A percentile compares a stretch with the other conserved stretches of the same genome.
phyloP scores from a whole-genome alignment of 768 basidiomycete genomes.

The Krasilnikovozyma curviuscula region DNA sequence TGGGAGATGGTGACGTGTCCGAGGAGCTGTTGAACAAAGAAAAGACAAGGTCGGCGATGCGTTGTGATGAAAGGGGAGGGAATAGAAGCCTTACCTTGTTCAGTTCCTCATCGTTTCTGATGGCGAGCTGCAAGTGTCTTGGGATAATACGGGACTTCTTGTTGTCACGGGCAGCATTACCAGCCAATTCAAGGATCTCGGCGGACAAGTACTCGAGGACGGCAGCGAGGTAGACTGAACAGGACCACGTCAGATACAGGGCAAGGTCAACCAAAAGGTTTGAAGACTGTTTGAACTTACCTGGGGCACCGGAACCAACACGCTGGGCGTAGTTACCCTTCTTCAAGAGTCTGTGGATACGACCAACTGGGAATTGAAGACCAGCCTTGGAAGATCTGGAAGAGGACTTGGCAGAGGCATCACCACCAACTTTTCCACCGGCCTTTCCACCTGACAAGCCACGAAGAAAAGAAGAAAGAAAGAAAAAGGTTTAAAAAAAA shows the following conservation, averaged over 20 bases:
- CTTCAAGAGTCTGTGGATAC: slow-evolving; percentile 76
- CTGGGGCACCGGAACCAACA: slow-evolving; percentile 76
- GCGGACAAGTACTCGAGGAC: slow-evolving; percentile 91
- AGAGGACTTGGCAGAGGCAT: slow-evolving; percentile 32
- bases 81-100: slow-evolving; percentile 16
- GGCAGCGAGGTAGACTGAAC: slow-evolving; percentile 88
- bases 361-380: slow-evolving; percentile 63
- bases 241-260: background rate
- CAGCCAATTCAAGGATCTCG: slow-evolving; percentile 87
- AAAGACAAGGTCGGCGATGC: background rate
- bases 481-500: no score
- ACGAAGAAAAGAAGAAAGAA: no score
- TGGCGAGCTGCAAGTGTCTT: slow-evolving; percentile 39
- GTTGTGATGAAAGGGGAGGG: background rate
- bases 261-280: background rate
- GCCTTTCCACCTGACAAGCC: slow-evolving; percentile 18
- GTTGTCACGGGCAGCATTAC: slow-evolving; percentile 91
- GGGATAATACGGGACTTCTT: slow-evolving; percentile 93
- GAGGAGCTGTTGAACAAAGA: slow-evolving; percentile 54
- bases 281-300: background rate
- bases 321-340: slow-evolving; percentile 74
- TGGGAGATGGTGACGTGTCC: slow-evolving; percentile 76
- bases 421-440: slow-evolving; percentile 28
- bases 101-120: slow-evolving; percentile 57
- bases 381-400: slow-evolving; percentile 45